A percentile compares a stretch with the other conserved stretches of the same genome.
Conservation (phyloP, 1,284 basidiomycete species). For the Moesziomyces parantarcticus region DNA sequence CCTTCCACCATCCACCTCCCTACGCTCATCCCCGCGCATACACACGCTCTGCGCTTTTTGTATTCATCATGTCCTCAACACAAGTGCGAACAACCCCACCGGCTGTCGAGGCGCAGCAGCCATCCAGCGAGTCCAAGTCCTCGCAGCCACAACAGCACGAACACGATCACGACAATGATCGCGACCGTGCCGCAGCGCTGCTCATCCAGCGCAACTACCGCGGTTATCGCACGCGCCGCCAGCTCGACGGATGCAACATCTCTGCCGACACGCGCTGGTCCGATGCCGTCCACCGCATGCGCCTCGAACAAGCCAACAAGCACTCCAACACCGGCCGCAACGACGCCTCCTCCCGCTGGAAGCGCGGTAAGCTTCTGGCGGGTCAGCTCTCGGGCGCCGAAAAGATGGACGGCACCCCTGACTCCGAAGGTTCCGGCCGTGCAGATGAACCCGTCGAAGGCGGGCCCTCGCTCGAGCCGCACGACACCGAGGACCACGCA, state of each 20-base stretch:
- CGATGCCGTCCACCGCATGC: conserved; percentile 49
- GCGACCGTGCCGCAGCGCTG: conserved; percentile 41
- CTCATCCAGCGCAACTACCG: conserved; percentile 60
- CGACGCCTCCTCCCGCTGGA: conserved; percentile 51
- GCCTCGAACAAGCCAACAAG: conserved; percentile 50
- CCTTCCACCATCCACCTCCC: not conserved
- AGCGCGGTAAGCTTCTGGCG: conserved; percentile 53
- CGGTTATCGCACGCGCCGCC: conserved; percentile 49
- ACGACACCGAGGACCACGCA: conserved; percentile 14
- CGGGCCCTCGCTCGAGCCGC: conserved; percentile 39
- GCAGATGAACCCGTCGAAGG: conserved; percentile 39
- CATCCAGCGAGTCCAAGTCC: not conserved
- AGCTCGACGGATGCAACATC: conserved; percentile 53
- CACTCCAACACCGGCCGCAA: conserved; percentile 41
- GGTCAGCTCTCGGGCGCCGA: conserved; percentile 49
- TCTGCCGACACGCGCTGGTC: conserved; percentile 55
- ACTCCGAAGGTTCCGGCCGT: conserved; percentile 13
- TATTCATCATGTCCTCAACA: conserved; percentile 16
- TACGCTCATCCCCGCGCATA: not conserved
- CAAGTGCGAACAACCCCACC: conserved; percentile 39
- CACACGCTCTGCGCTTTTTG: not conserved
- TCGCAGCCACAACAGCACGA: conserved; percentile 11
- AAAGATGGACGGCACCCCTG: conserved; percentile 25
- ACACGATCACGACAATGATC: conserved; percentile 37
- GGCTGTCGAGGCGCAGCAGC: conserved; percentile 23